Conservation (phyloP, 257 asterid species). For the Solanum tacnaense region DNA sequence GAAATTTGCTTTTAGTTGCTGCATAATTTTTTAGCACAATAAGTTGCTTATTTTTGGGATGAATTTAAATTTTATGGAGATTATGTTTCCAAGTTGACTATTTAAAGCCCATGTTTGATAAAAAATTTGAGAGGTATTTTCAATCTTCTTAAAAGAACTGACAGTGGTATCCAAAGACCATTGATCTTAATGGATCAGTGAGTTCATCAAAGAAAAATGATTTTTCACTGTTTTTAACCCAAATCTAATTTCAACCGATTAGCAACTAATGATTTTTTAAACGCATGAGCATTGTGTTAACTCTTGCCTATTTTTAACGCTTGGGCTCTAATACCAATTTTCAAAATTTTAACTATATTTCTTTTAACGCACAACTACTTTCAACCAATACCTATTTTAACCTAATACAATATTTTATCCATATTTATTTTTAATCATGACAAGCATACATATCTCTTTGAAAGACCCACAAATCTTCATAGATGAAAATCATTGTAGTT, state of each 20-base stretch:
- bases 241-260: background rate
- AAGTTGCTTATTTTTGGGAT: background rate
- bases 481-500: background rate
- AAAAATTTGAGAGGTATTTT: background rate
- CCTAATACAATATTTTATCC: background rate
- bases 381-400: background rate
- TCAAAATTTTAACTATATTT: background rate
- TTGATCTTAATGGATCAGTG: background rate
- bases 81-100: background rate
- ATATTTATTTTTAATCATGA: background rate
- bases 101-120: background rate
- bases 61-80: background rate
- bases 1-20: background rate
- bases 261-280: background rate
- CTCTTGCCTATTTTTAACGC: background rate
- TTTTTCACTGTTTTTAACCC: background rate
- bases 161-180: background rate
- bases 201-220: background rate
- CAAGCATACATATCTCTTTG: background rate
- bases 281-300: background rate
- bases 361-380: background rate
- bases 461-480: background rate
- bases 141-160: background rate
- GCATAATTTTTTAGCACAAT: background rate
- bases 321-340: background rate